These are phyloP conservation scores for Russula sp. DNA, from an alignment of 768 basidiomycete genomes.

Conservation along the genomic window DNA sequence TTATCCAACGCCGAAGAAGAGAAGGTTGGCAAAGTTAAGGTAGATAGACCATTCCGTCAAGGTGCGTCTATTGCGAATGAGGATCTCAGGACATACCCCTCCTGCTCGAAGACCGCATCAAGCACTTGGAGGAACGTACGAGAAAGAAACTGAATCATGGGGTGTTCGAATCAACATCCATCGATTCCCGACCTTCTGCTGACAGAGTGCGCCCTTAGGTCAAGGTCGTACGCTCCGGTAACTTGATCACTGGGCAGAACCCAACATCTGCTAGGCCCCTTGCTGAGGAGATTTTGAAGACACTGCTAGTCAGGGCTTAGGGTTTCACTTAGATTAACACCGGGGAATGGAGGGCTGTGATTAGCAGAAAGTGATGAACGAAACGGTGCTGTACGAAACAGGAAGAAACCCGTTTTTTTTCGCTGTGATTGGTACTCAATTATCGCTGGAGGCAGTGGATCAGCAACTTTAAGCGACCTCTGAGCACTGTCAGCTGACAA, in stretches of 20 bases:
- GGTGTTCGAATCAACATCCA: conserved; percentile 37
- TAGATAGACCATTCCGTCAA: conserved; percentile 22
- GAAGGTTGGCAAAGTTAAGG: conserved; percentile 39
- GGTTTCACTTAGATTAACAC: too few species aligned
- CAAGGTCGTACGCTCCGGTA: conserved; percentile 53
- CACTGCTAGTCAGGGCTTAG: conserved; percentile 32
- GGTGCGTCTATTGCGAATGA: neutral
- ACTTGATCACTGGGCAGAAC: conserved; percentile 69
- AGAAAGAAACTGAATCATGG: conserved; percentile 53
- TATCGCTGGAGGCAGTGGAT: neutral
- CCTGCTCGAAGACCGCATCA: conserved; percentile 62
- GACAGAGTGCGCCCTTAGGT: conserved; percentile 17
- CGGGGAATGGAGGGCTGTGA: neutral
- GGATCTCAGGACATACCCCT: conserved; percentile 53
- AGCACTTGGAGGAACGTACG: conserved; percentile 59
- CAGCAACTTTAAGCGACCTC: neutral
- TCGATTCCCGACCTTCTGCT: neutral
- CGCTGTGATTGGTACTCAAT: neutral
- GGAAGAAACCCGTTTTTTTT: neutral
- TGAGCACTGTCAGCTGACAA: too few species aligned
- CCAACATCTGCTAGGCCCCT: conserved; percentile 56
- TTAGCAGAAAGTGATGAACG: neutral
- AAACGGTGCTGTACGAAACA: neutral
- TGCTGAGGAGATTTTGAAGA: conserved; percentile 51
- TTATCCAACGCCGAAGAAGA: conserved; percentile 73